Evolutionary conservation across 139 green algal species (phyloP).

Genomic region (Closterium sp.): DNA sequence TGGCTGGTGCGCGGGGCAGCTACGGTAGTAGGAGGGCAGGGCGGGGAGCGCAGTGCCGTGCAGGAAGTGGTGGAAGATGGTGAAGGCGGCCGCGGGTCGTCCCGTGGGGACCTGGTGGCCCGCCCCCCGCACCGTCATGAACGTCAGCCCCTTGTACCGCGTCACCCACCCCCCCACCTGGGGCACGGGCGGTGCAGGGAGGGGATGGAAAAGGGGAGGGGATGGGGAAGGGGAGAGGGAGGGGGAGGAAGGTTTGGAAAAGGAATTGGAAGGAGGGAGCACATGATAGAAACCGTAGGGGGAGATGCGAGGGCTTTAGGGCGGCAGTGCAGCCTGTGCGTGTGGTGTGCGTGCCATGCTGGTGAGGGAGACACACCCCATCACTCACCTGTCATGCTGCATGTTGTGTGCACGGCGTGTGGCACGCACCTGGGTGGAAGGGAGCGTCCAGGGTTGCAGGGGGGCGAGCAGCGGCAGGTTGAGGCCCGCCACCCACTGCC

Average conservation of each 20-base stretch:
- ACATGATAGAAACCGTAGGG: not conserved
- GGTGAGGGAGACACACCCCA: not conserved
- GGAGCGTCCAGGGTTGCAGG: constrained; percentile 36
- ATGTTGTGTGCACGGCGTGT: no score
- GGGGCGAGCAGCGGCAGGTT: not conserved
- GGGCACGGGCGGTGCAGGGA: no score
- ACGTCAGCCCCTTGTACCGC: constrained; percentile 66
- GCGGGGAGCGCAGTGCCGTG: not conserved
- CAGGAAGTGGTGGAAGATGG: constrained; percentile 59
- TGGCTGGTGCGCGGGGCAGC: no score
- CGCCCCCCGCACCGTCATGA: constrained; percentile 71
- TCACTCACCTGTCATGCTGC: not conserved
- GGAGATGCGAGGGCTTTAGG: no score
- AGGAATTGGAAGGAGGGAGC: not conserved
- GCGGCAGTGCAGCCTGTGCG: not conserved
- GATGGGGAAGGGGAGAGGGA: not conserved
- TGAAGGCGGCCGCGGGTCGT: constrained; percentile 56
- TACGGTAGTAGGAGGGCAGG: no score
- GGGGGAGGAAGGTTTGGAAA: no score
- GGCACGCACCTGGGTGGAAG: constrained; percentile 12
- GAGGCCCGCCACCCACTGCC: constrained; percentile 35
- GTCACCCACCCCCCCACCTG: constrained; percentile 66
- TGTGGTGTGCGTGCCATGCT: not conserved
- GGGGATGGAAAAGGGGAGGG: no score
- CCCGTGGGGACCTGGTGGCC: constrained; percentile 76